Base-by-base conservation (phyloP, 345 rosid genomes). In the Luvunga scandens region DNA sequence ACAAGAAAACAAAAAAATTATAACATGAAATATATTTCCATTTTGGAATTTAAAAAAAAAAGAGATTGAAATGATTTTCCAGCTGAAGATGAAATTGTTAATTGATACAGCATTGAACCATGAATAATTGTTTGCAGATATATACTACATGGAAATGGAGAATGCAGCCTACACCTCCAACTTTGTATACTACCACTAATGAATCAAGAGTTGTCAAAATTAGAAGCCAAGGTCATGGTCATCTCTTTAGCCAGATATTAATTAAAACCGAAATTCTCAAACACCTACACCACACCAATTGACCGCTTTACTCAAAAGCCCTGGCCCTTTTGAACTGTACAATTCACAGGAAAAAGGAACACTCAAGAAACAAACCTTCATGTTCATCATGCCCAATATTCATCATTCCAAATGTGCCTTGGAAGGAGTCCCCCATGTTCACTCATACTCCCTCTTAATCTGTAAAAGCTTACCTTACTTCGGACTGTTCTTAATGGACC, bases 371-470 rank as follows among this genome's bases (percentile, higher is more conserved):
- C 34, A 25, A 72, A n/a, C 50, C 80, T 75, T 85, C 85, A 79
- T 60, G 61, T 73, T 84, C 79, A 78, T 85, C 83, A 81, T 60
- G 61, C 76, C 85, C 79, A 78, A 63, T 81, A 33, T 36, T 83
- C 45, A 2, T 77, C 82, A 55, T 81, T 82, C 91, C 89, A 81
- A 8, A 24, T 45, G 45, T 72, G 82, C 84, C 84, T 86, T 7
- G 89, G 69, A 60, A 86, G 86, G 64, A 86, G 92, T 63, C 88
- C 91, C 33, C 99, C 98, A 22, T 94, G 98, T 85, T 97, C 99
- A 24, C 99, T 97, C 88, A 90, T 86, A 76, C 99, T 94, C 77
- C 97, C 99, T 79, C 98, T 85, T 74, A 87, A 73, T 83, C 92
- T 91, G 77, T 90, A 91, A 31, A 87, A 90, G 72, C 81, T 83